Conservation (phyloP, 2,329 filamentous ascomycete genomes). For the Aspergillus uvarum region DNA sequence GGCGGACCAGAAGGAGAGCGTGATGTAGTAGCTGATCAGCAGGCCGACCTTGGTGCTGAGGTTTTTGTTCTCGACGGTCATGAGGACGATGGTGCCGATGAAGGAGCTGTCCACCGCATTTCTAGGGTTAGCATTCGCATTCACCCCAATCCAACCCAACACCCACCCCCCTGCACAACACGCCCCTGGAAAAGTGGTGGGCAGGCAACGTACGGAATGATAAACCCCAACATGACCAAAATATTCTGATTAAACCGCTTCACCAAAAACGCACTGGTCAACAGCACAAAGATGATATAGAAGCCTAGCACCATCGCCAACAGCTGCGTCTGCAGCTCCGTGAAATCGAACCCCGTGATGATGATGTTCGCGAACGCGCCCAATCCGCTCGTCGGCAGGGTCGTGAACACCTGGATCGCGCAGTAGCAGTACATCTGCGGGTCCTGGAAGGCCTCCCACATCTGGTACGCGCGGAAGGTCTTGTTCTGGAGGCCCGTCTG, state of each 20-base stretch:
- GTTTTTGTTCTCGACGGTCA: constrained; percentile 63
- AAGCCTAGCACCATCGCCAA: constrained; percentile 70
- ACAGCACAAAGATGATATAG: constrained; percentile 69
- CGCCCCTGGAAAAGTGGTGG: too few relatives aligned
- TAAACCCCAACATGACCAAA: constrained; percentile 63
- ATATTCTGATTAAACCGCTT: constrained; percentile 69
- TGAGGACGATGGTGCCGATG: constrained; percentile 69
- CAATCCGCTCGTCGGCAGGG: constrained; percentile 69
- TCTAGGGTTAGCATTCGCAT: too few relatives aligned
- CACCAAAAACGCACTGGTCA: constrained; percentile 66
- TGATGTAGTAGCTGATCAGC: constrained; percentile 73
- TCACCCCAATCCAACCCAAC: too few relatives aligned
- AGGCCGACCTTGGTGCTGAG: constrained; percentile 64
- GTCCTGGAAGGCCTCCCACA: constrained; percentile 60
- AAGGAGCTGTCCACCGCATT: constrained; percentile 55
- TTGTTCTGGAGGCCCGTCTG: constrained; percentile 63
- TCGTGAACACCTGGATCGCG: constrained; percentile 68
- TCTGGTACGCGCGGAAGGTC: constrained; percentile 53
- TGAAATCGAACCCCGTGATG: constrained; percentile 68
- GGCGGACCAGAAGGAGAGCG: constrained; percentile 74
- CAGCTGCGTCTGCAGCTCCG: constrained; percentile 66
- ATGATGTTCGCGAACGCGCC: constrained; percentile 74
- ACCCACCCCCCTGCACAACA: too few relatives aligned
- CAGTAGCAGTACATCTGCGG: constrained; percentile 67
- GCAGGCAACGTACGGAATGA: constrained; percentile 54